Evolutionary conservation across 371 early-diverging fungal species (phyloP).

Genomic region (Syncephalastrum racemosum): DNA sequence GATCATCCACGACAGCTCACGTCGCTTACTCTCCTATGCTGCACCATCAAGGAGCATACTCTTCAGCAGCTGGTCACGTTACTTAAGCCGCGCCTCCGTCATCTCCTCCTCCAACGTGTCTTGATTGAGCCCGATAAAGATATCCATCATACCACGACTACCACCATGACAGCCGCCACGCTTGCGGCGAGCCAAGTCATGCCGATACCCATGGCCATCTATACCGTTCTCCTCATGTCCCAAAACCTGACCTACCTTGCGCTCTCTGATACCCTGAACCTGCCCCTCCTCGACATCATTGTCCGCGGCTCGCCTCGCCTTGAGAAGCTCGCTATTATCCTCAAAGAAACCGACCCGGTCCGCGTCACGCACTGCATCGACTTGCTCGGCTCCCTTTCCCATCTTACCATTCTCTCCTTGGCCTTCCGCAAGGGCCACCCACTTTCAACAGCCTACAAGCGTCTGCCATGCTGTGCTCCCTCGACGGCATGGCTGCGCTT

Average conservation of each 20-base stretch:
- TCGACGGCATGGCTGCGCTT: conserved; percentile 29
- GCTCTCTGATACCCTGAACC: conserved; percentile 34
- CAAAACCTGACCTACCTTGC: conserved; percentile 33
- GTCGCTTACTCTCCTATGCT: conserved; percentile 34
- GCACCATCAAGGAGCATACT: conserved; percentile 37
- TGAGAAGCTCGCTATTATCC: conserved; percentile 35
- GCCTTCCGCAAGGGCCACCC: conserved; percentile 33
- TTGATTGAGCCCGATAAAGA: conserved; percentile 27
- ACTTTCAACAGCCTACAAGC: conserved; percentile 18
- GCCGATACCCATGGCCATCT: conserved; percentile 22
- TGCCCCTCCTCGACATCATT: conserved; percentile 19
- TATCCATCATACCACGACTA: conserved; percentile 1
- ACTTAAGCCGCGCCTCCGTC: conserved; percentile 11
- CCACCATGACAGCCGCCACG: conserved; percentile 12
- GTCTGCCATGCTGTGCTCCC: conserved; percentile 38
- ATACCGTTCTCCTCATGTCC: conserved; percentile 11
- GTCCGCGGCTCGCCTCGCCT: conserved; percentile 28
- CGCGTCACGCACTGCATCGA: conserved; percentile 18
- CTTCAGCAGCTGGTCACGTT: conserved; percentile 18
- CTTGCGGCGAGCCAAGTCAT: conserved; percentile 15
- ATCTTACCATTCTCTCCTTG: conserved; percentile 33
- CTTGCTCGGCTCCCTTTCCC: conserved; percentile 15
- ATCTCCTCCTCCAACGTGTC: conserved; percentile 33
- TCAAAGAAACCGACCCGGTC: conserved; percentile 33
- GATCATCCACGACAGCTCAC: conserved; percentile 24